Base-by-base conservation (phyloP, 345 rosid genomes). In the Citrus reticulata region DNA sequence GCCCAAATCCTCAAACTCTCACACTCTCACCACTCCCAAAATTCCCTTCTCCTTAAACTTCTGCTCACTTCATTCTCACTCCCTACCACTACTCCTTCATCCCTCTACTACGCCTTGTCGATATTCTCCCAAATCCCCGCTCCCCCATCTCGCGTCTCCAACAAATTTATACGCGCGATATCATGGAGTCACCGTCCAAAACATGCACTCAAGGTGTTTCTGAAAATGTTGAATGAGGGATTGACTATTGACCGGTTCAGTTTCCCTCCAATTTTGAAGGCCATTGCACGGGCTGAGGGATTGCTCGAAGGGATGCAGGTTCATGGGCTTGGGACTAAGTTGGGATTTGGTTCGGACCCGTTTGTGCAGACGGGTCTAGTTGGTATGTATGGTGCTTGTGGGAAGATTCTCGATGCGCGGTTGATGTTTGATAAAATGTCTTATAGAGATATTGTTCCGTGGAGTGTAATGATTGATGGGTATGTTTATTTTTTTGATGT, bases 381-480 rank as follows among this genome's bases (percentile, higher is more conserved):
- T 27, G 80, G 84, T 0, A 29, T 89, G 88, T 90, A 91, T 22
- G 74, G 80, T 0, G 79, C 78, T 4, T 90, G 89, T 58, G 87
- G 86, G 9, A 73, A 77, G 74, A 72, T 88, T 55, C 24, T 6
- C 13, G 81, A 79, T 6, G 92, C 94, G 2, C 89, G 93, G 35
- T 74, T 77, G 27, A 59, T 84, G 89, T 93, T 90, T 74, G 92
- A 90, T 68, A 87, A 79, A 81, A 87, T 91, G 87, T 68, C 89
- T 54, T 84, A 83, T 0, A 76, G 87, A 70, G 95, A 89, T 35
- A 68, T 90, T 78, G 91, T 93, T 74, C 39, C 89, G 0, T 93
- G 95, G 93, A 88, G 86, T 77, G 82, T 81, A 75, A 86, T 93
- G 83, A 87, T 90, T 40, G 88, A 85, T 69, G 89, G 94, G 90